These are phyloP conservation scores for Blyttiomyces sp. DNA, from an alignment of 371 early-diverging fungal genomes.

Conservation along the genomic window DNA sequence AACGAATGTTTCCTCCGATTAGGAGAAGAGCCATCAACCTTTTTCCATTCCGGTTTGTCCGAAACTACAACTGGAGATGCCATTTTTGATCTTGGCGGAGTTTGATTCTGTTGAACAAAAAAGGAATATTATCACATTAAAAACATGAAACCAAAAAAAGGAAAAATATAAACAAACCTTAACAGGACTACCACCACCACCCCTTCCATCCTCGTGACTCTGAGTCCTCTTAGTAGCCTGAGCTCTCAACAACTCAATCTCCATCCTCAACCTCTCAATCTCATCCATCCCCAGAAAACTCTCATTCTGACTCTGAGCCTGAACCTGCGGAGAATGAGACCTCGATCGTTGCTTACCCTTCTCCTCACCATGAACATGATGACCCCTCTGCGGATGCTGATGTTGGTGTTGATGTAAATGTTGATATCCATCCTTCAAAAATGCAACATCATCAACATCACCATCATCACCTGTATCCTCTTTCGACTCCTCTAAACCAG, in stretches of 20 bases:
- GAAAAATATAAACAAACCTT: too few relatives aligned
- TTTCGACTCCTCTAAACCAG: too few relatives aligned
- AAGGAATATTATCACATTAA: too few relatives aligned
- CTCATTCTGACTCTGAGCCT: constrained; percentile 1
- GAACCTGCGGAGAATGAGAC: too few relatives aligned
- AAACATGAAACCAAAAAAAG: too few relatives aligned
- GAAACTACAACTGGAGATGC: too few relatives aligned
- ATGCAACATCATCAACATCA: not conserved
- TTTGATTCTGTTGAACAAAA: too few relatives aligned
- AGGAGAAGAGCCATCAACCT: too few relatives aligned
- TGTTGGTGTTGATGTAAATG: not conserved
- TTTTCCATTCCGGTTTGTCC: too few relatives aligned
- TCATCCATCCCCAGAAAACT: constrained; percentile 23
- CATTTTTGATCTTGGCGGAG: too few relatives aligned
- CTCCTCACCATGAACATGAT: not conserved
- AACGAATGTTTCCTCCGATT: too few relatives aligned
- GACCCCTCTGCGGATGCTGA: not conserved
- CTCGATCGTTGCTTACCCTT: not conserved
- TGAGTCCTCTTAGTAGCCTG: constrained; percentile 2
- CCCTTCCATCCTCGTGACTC: not conserved
- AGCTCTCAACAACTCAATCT: constrained; percentile 14
- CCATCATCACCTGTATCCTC: constrained; percentile 8
- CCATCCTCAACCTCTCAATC: constrained; percentile 6
- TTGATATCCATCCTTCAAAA: not conserved
- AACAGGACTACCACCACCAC: not conserved